Percentiles rank a stretch among this genome's conserved stretches.
Conservation (phyloP, 768 basidiomycete genomes). For the Steccherinum ochraceum region DNA sequence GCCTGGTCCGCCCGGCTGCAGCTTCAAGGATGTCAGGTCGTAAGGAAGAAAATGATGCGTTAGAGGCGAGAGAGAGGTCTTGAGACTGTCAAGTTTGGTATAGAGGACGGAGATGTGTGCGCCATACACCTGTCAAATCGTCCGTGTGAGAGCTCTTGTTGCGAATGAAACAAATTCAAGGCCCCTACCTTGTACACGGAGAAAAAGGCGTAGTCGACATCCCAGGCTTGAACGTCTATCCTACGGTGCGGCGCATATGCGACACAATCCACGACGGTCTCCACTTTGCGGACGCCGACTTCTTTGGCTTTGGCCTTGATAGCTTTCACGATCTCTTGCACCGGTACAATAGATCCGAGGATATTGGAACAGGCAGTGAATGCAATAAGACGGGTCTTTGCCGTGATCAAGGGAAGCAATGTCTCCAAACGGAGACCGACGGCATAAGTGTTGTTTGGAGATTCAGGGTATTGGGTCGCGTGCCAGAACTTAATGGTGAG, state of each 20-base stretch:
- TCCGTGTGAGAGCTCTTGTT: no score
- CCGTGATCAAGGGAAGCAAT: conserved; percentile 54
- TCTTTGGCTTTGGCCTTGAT: conserved; percentile 44
- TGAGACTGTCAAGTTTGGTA: conserved; percentile 42
- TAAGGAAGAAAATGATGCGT: conserved; percentile 65
- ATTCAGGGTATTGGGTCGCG: conserved; percentile 30
- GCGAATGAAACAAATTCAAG: no score
- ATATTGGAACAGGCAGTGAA: conserved; percentile 75
- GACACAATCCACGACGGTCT: conserved; percentile 71
- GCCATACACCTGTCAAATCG: conserved; percentile 58
- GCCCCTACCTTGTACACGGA: conserved; percentile 73
- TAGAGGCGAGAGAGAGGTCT: conserved; percentile 47
- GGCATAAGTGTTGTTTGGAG: conserved; percentile 63
- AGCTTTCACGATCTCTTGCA: conserved; percentile 49
- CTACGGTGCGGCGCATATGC: conserved; percentile 70
- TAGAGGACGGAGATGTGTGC: conserved; percentile 67
- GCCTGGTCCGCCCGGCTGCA: conserved; percentile 69
- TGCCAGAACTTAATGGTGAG: conserved; percentile 57
- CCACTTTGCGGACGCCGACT: conserved; percentile 51
- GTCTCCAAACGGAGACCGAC: conserved; percentile 46
- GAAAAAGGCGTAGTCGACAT: conserved; percentile 67
- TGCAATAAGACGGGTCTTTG: conserved; percentile 65
- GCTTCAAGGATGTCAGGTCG: conserved; percentile 44
- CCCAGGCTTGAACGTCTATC: conserved; percentile 73
- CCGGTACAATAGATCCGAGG: conserved; percentile 58